Base-by-base conservation (phyloP, 2,329 filamentous ascomycete genomes). In the Epichloe typhina region DNA sequence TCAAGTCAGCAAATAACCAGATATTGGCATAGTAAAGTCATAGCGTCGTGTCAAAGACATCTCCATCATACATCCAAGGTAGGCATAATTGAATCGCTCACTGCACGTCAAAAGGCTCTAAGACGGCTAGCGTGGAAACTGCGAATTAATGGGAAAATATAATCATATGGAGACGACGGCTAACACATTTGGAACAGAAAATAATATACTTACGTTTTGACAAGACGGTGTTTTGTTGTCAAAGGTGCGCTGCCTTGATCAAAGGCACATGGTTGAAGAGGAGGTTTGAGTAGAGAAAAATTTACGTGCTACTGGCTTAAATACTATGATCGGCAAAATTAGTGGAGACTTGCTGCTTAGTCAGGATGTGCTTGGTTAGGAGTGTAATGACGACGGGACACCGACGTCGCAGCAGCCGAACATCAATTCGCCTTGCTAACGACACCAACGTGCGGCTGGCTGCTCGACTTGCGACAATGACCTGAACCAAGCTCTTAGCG, bases 81-180 rank as follows among this genome's bases (percentile, higher is more conserved):
- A 50, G 48, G 48, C 48, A 50, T 50, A 50, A 44, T 50, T 44
- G 5, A 39, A 50, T 12, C 48, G 48, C 48, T 50, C 48, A 50
- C 41, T 9, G 48, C 40, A 44, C 41, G 48, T 50, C 48, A 50
- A 50, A 50, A 45, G 48, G 48, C 48, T 50, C 48, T 49, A 7
- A 50, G 48, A 50, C 48, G 41, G 41, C 48, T 50, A 50, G 48
- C 48, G 48, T 50, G 48, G 48, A 50, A 50, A 50, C 48, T 50
- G 48, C 48, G 48, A 50, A 50, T 50, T 44, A 44, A 37, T 33
- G 38, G 48, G 48, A 33, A 50, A 50, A 45, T 50, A 50, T 45
- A 50, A 50, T 50, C 48, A 50, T 44, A 33, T 21, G 31, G 48
- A 50, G 45, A 46, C 19, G 13, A 13, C 31, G 17, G 12, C 11